Base-by-base conservation (phyloP, 768 basidiomycete species). In the Serendipita vermifera region DNA sequence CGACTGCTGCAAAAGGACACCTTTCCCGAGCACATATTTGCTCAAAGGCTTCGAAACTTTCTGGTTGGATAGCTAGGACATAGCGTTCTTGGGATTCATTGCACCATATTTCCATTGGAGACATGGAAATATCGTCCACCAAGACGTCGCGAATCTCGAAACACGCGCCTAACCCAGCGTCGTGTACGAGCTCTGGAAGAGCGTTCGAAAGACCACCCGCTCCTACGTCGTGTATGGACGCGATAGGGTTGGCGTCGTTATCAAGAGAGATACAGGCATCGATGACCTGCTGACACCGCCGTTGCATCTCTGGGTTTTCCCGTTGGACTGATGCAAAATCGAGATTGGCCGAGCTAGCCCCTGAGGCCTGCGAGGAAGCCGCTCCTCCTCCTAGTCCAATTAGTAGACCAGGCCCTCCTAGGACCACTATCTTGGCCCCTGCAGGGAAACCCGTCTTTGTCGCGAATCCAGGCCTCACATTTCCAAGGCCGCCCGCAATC, bases 51-150 rank as follows among this genome's bases (percentile, higher is more conserved):
- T 70, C 68, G 24, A 74, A 63, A 20, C 81, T 72, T 57, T 77
- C 78, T 2, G 80, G 78, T 0, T 80, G 78, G 58, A 99, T 77
- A 6, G 96, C 96, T 29, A 98, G 77, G 27, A 98, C 96, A 66
- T 98, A 99, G 35, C 96, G 83, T 64, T 98, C 96, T 72, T 98
- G 96, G 61, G 83, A 86, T 70, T 99, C 96, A 70, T 99, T 99
- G 67, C 96, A 98, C 96, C 96, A 99, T 51, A 98, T 97, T 71
- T 98, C 94, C 94, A 99, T 97, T 0, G 96, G 96, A 3, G 89
- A 92, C 88, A 99, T 89, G 35, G 86, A 85, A 22, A 78, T 75
- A 67, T 98, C 96, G 27, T 90, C 94, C 36, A 96, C 82, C 24
- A 89, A 76, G 5, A 99, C 83, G 63, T 97, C 87, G 20, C 94